Evolutionary conservation across 108 stramenopile species (phyloP), one percentile per base, ranked within the genome.

Genomic region (Skeletonema marinoi): DNA sequence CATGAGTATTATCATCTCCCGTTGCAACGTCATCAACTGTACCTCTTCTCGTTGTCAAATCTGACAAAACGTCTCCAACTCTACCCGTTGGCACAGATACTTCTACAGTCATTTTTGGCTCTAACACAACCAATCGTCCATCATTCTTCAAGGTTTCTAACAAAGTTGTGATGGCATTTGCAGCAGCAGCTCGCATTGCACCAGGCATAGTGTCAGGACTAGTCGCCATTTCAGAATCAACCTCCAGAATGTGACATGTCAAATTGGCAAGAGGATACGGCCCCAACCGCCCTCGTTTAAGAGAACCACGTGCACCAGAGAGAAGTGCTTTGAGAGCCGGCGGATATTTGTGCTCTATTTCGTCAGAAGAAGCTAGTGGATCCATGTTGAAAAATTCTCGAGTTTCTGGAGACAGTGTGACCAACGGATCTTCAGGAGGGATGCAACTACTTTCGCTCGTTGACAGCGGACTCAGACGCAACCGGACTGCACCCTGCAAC

Each of bases 41-140:
- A n/a, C 93, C 96, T 63, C 96, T 84, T 48, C 96, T 80, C 10
- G 69, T 74, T 39, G 83, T 94, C 70, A 98, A 75, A 73, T 98
- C 97, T 2, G 89, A 89, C 12, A 98, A 65, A 10, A 98, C 95
- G 29, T 78, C 69, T 4, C 97, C 97, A 16, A 96, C 93, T 78
- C 85, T 87, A n/a, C 82, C 90, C 25, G 86, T 86, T 29, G 93
- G 93, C 10, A 89, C 69, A 19, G 78, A 84, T 17, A 97, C 71
- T 80, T 94, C 92, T 5, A 98, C 71, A 38, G 79, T 85, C 91
- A 96, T 95, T 31, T 87, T 85, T 16, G 97, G 97, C 74, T 98
- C 97, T 33, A 98, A 65, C 0, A 96, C 68, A 19, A 65, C 71
- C 68, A 79, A 60, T 54, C 58, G 41, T 14, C 65, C 66, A 8